Conservation (phyloP, 106 monocot genomes). For the Posidonia australis region DNA sequence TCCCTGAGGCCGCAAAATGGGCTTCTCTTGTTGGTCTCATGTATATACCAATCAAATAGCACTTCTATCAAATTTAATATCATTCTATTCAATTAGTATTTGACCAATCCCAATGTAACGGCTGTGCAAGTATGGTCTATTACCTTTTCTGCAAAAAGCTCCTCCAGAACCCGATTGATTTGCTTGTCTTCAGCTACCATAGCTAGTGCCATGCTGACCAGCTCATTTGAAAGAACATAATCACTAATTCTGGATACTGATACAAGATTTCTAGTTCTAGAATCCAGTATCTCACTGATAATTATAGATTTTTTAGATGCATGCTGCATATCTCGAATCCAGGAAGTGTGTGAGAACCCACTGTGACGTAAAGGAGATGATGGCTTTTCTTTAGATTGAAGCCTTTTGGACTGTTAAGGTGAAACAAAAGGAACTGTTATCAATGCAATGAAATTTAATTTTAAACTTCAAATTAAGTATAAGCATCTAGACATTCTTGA, state of each 20-base stretch:
- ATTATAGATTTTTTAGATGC: constrained; percentile 92
- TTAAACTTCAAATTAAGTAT: background rate
- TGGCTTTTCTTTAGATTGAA: constrained; percentile 55
- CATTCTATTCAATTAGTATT: too few relatives aligned
- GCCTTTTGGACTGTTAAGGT: constrained; percentile 66
- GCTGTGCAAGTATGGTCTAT: background rate
- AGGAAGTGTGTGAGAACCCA: constrained; percentile 66
- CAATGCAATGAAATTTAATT: background rate
- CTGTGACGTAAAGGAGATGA: constrained; percentile 28
- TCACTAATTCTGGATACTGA: constrained; percentile 96
- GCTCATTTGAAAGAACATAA: constrained; percentile 89
- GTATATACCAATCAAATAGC: too few relatives aligned
- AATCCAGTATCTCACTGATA: constrained; percentile 90
- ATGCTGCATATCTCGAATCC: constrained; percentile 93
- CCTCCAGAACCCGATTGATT: constrained; percentile 90
- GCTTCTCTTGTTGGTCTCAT: too few relatives aligned
- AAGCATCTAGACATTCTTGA: background rate
- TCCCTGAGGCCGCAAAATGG: too few relatives aligned
- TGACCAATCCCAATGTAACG: too few relatives aligned
- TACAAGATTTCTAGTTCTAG: constrained; percentile 85
- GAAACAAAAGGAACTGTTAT: background rate
- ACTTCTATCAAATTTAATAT: too few relatives aligned
- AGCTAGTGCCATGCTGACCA: constrained; percentile 93
- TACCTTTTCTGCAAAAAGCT: constrained; percentile 95
- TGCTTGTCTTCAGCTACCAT: constrained; percentile 99